Evolutionary conservation across 2,329 filamentous ascomycete species (phyloP).

Genomic region (Pseudocercospora pini-densiflorae): DNA sequence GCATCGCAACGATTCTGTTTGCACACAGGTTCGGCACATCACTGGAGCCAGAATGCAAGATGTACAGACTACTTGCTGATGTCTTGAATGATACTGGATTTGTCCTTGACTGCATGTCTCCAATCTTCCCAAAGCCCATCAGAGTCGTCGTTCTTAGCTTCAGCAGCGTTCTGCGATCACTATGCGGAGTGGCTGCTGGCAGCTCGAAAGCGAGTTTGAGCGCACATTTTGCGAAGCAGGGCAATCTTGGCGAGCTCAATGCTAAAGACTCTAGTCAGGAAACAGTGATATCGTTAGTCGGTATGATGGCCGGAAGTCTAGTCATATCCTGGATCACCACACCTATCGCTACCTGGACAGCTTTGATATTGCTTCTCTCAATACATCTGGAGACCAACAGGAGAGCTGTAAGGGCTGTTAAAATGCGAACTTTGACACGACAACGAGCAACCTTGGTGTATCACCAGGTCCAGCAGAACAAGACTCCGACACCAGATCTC

Average conservation of each 20-base stretch:
- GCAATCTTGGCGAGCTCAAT: constrained; percentile 91
- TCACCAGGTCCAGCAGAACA: constrained; percentile 52
- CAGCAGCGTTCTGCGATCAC: constrained; percentile 64
- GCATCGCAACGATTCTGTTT: constrained; percentile 84
- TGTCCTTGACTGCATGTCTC: constrained; percentile 82
- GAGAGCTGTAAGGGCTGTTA: constrained; percentile 79
- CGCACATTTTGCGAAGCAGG: constrained; percentile 85
- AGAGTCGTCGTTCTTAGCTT: constrained; percentile 63
- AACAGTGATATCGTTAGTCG: constrained; percentile 85
- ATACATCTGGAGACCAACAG: constrained; percentile 87
- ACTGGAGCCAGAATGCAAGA: constrained; percentile 89
- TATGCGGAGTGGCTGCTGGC: constrained; percentile 89
- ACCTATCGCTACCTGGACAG: constrained; percentile 71
- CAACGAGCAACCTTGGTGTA: constrained; percentile 84
- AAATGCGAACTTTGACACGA: constrained; percentile 81
- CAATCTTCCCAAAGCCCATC: constrained; percentile 66
- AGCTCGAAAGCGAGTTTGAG: constrained; percentile 90
- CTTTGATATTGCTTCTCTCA: constrained; percentile 72
- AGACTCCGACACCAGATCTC: constrained; percentile 66
- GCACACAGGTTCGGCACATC: constrained; percentile 80
- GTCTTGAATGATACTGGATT: constrained; percentile 87
- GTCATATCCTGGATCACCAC: constrained; percentile 78
- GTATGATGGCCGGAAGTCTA: constrained; percentile 82
- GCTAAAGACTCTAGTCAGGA: constrained; percentile 96
- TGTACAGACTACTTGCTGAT: constrained; percentile 84